Base-by-base conservation (phyloP, 371 early-diverging fungal species). In the Rhizopus sp. region DNA sequence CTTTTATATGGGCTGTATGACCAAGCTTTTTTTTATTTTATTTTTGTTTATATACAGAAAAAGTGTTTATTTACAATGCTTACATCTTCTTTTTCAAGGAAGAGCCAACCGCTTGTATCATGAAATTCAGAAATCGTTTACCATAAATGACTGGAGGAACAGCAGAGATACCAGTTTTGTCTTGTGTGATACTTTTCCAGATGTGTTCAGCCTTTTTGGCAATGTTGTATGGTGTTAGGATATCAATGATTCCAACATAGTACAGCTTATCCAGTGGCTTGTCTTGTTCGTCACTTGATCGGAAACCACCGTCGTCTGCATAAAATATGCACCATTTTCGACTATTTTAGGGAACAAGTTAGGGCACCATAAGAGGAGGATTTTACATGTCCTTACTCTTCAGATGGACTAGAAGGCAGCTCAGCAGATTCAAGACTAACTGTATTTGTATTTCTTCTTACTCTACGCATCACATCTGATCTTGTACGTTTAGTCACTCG, bases 221-320 rank as follows among this genome's bases (percentile, higher is more conserved):
- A 49, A 82, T 68, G 62, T 89, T 89, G 75, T 96, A 97, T 2
- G 91, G 90, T 15, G 97, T 97, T 47, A 97, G 81, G 48, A 96
- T 95, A 61, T 97, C 97, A 49, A 97, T 97, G 58, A 96, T 86
- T 4, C 96, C 96, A 44, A 96, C 70, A 65, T 92, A 95, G 72
- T 96, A 96, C 10, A 96, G 75, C 51, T 87, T 80, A 55, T 86
- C 76, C 2, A 81, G 67, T 5, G 84, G 79, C 31, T 75, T 67
- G 70, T 93, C 84, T 47, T 76, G 44, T 35, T 80, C 83, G 64
- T 90, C 88, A 6, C 94, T 90, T 13, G 94, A 83, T 39, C 80
- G 68, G 50, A 91, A 87, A 3, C 97, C 97, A 42, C 97, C 97
- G 50, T 92, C 83, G 58, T 95, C 95, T 34, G 82, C 82, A 60